Base-by-base conservation (phyloP, 164 flowering plant genomes). In the Magnolia kwangsiensis region DNA sequence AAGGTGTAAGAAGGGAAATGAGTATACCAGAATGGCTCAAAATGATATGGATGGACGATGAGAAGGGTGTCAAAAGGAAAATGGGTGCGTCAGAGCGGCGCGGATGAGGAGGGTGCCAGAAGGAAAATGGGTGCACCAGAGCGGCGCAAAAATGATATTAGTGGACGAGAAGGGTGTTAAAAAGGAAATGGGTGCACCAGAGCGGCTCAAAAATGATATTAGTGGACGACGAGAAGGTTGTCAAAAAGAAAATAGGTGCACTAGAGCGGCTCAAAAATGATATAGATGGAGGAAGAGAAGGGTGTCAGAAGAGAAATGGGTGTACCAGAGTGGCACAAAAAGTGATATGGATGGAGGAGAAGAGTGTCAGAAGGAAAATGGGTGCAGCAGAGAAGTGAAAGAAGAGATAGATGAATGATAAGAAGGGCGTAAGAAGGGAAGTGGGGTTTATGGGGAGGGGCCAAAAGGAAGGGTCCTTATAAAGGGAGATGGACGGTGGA, bases 1-100 rank as follows among this genome's bases (percentile, higher is more conserved):
- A 90, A 71, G 68, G 80, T 76, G 77, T 90, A 87, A 51, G 71
- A 72, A 61, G 5, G 66, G 91, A 95, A 83, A 77, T 89, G 93
- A 94, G 88, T 89, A 72, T 7, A 75, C 81, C 96, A 97, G 88
- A 71, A 90, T 95, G 90, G 61, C 81, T 77, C 11, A 81, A 80
- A 83, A 85, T 89, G 89, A 87, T 73, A 72, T 18, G 58, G n/a
- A n/a, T 21, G 9, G 55, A n/a, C 45, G 0, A 37, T 6, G 45
- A 37, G 45, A 37, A 3, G 45, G 45, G 45, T 37, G 45, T 37
- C 45, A 37, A 6, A 37, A 37, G 45, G 6, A 37, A 31, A 2
- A 31, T 31, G 5, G 37, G 37, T 2, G 37, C 37, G 1, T 4
- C 37, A 31, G 37, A 31, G 5, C 37, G 37, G 37, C 37, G 5